Evolutionary conservation across 164 flowering plant genomes (phyloP).

Genomic region (Dillenia turbinata): DNA sequence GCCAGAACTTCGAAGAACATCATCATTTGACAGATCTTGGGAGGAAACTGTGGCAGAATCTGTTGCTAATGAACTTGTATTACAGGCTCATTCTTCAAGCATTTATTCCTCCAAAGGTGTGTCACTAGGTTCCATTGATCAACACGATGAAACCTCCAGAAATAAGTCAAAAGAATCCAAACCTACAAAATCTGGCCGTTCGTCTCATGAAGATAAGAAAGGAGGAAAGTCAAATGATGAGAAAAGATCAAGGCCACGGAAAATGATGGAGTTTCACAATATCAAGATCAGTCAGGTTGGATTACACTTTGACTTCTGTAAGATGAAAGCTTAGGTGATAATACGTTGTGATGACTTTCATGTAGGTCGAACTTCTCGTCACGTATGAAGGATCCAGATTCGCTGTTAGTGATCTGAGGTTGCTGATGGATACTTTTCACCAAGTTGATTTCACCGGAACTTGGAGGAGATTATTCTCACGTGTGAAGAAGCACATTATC

Average conservation of each 20-base stretch:
- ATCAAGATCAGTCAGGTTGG: conserved; percentile 96
- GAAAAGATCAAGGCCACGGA: conserved; percentile 76
- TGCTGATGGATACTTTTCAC: conserved; percentile 94
- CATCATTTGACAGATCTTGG: conserved; percentile 95
- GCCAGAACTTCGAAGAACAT: conserved; percentile 81
- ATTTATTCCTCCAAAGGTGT: conserved; percentile 45
- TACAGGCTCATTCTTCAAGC: conserved; percentile 55
- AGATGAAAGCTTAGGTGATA: too few relatives aligned
- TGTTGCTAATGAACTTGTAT: conserved; percentile 81
- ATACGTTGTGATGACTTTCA: background rate
- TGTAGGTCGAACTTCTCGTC: conserved; percentile 85
- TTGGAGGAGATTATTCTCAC: conserved; percentile 90
- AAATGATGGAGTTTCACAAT: conserved; percentile 88
- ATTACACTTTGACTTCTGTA: conserved; percentile 1
- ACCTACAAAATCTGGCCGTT: conserved; percentile 60
- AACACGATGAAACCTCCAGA: conserved; percentile 60
- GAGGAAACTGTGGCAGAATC: conserved; percentile 96
- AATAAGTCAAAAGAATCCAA: conserved; percentile 67
- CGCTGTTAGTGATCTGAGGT: conserved; percentile 82
- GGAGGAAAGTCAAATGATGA: conserved; percentile 66
- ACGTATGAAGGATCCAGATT: conserved; percentile 94
- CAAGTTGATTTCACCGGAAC: conserved; percentile 91
- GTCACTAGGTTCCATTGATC: conserved; percentile 48
- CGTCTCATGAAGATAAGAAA: conserved; percentile 94
- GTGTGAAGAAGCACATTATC: conserved; percentile 94